Evolutionary conservation across 371 early-diverging fungal species (phyloP), one percentile per base, ranked within the genome.

Genomic region (Umbelopsis sp.): DNA sequence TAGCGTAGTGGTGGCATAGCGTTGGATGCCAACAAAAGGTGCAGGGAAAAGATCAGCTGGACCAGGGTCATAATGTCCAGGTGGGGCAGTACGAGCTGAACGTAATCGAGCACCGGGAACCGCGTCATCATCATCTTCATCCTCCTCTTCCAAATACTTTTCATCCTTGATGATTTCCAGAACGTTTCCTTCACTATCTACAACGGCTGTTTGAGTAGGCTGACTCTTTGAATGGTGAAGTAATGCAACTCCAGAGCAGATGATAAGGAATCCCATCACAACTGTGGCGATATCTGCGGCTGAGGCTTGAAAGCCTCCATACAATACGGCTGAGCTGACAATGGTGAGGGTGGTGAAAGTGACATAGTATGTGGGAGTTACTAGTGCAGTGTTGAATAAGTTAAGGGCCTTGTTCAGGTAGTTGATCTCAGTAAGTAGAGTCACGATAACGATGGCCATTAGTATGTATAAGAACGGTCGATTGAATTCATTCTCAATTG

Each of bases 331-430:
- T 0, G 95, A 92, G 25, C 96, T 95, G 46, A 93, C 79, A 57
- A 97, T 94, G 5, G 98, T 97, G 41, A 94, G 86, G 12, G 96
- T 92, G 16, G 97, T 97, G 77, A 97, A 97, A 52, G 93, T 86
- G 20, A 97, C 97, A 70, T 96, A 97, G 78, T 97, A 97, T 44
- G 96, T 92, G 22, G 94, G 95, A 2, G 95, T 95, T 44, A 95
- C 95, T 65, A 94, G 75, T 63, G 96, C 95, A 10, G 97, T 96
- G 68, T 93, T 93, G 78, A 96, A 97, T 45, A 94, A 70, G 70
- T 96, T 96, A 32, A 97, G 86, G 12, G 98, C 96, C 80, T 97
- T 97, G 86, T 97, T 97, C 63, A 97, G 91, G 75, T 97, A 97
- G 74, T 96, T 95, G 75, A 97, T 93, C 77, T 97, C 96, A 11